These are phyloP conservation scores for Zoysia japonica DNA, from an alignment of 176 grass and related monocot genomes.

Conservation along the genomic window DNA sequence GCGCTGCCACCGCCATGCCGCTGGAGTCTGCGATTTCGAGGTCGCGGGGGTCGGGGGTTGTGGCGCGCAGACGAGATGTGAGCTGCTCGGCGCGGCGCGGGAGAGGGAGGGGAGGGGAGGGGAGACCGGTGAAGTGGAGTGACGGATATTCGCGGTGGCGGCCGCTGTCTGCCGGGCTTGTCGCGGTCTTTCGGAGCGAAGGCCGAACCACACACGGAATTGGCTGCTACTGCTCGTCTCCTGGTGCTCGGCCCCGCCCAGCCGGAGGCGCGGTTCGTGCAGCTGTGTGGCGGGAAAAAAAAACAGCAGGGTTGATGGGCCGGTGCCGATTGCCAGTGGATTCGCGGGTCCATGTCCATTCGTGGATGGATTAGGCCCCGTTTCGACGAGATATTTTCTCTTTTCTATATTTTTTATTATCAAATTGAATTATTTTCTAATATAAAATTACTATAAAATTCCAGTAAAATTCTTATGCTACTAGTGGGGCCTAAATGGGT, in stretches of 20 bases:
- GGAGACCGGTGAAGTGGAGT: neutral
- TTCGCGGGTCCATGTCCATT: neutral
- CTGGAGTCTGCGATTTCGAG: neutral
- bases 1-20: conserved; percentile 29
- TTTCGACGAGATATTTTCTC: too few species aligned
- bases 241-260: neutral
- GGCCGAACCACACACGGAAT: neutral
- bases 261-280: too few species aligned
- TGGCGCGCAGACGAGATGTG: neutral
- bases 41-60: neutral
- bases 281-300: too few species aligned
- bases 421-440: too few species aligned
- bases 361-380: too few species aligned
- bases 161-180: neutral
- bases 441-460: neutral
- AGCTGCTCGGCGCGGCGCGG: neutral
- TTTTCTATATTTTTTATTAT: too few species aligned
- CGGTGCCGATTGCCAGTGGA: neutral
- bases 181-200: neutral
- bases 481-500: too few species aligned
- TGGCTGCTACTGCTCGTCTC: neutral
- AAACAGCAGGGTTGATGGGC: neutral
- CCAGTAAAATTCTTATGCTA: neutral
- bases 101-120: too few species aligned
- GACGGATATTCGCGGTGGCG: conserved; percentile 20